Evolutionary conservation across 208 protist species (phyloP).

Genomic region (Trypanosoma boissoni): DNA sequence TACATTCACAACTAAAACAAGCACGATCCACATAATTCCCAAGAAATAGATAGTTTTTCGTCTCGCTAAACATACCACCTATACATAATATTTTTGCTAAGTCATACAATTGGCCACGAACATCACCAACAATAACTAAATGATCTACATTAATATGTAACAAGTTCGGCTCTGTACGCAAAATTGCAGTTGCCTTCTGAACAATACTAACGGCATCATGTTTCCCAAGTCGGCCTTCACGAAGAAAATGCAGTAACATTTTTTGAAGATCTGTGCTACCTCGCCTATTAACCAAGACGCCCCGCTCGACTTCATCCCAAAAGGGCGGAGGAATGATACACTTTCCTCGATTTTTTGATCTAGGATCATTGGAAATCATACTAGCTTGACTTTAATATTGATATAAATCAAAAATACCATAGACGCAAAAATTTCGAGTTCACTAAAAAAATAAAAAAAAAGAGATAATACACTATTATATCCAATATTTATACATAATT

Average conservation of each 20-base stretch:
- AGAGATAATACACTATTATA: conserved; percentile 15
- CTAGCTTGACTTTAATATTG: no score
- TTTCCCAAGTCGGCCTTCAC: conserved; percentile 37
- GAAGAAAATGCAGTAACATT: conserved; percentile 70
- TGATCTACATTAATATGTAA: conserved; percentile 39
- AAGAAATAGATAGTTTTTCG: conserved; percentile 97
- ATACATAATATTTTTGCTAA: conserved; percentile 79
- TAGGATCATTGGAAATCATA: no score
- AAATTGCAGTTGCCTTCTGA: conserved; percentile 44
- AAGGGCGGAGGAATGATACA: conserved; percentile 21
- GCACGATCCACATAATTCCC: conserved; percentile 98
- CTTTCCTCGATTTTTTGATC: neutral
- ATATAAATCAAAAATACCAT: no score
- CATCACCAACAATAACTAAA: conserved; percentile 91
- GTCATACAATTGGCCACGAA: conserved; percentile 94
- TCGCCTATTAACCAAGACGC: conserved; percentile 20
- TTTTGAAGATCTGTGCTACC: conserved; percentile 34
- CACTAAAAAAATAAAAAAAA: conserved; percentile 17
- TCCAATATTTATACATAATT: neutral
- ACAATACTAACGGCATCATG: conserved; percentile 57
- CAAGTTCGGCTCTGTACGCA: conserved; percentile 60
- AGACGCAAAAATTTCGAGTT: neutral
- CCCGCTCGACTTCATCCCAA: conserved; percentile 29
- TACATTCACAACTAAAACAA: conserved; percentile 96
- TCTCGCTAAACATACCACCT: conserved; percentile 42